phyloP scores from a whole-genome alignment of 139 green algal species.

The Picochlorum costavermella region DNA sequence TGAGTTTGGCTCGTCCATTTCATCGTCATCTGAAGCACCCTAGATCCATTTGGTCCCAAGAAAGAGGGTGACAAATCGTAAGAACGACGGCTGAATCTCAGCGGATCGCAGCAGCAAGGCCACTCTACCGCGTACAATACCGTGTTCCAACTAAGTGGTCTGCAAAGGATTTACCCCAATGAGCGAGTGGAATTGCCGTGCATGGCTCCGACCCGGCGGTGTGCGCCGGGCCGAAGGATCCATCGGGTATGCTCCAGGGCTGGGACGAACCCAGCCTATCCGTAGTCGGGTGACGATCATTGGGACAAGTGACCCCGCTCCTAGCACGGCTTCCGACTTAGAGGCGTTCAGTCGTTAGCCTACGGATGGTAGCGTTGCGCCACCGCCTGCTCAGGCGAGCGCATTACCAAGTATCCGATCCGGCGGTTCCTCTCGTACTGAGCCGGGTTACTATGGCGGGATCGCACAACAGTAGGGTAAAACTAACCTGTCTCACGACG shows the following conservation, averaged over 20 bases:
- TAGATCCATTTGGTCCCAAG: too few relatives aligned
- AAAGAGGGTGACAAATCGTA: too few relatives aligned
- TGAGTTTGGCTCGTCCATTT: too few relatives aligned
- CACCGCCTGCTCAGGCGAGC: slow-evolving; percentile 68
- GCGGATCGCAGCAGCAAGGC: slow-evolving; percentile 76
- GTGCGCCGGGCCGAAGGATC: slow-evolving; percentile 32
- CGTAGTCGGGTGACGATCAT: slow-evolving; percentile 62
- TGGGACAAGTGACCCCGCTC: slow-evolving; percentile 49
- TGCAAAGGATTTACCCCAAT: slow-evolving; percentile 77
- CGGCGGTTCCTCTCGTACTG: slow-evolving; percentile 89
- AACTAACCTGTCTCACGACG: slow-evolving; percentile 12
- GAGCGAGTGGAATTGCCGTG: slow-evolving; percentile 62
- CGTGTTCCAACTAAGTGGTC: slow-evolving; percentile 73
- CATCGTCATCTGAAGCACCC: too few relatives aligned
- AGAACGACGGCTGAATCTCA: too few relatives aligned
- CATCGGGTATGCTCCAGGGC: slow-evolving; percentile 58
- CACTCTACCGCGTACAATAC: slow-evolving; percentile 81
- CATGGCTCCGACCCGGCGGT: slow-evolving; percentile 23
- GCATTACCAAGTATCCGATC: slow-evolving; percentile 74
- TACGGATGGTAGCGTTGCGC: slow-evolving; percentile 77
- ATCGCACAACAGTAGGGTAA: slow-evolving; percentile 67
- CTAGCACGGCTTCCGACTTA: slow-evolving; percentile 70
- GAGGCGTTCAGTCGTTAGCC: slow-evolving; percentile 79
- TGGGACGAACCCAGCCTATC: slow-evolving; percentile 52
- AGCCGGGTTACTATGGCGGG: slow-evolving; percentile 78